phyloP scores from a whole-genome alignment of 2,329 filamentous ascomycete genomes.

The Seiridium unicorne region DNA sequence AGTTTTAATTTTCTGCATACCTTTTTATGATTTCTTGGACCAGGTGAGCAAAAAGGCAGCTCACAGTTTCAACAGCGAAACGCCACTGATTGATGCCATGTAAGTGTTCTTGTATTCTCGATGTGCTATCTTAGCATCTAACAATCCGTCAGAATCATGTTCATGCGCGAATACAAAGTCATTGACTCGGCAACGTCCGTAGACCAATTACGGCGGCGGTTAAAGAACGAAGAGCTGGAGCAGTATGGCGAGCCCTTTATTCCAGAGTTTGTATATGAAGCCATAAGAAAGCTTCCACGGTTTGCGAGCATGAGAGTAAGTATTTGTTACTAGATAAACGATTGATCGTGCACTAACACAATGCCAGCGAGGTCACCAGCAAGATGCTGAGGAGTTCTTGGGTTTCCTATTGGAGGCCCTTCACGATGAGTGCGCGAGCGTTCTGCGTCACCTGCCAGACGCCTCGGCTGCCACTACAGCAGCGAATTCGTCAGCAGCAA shows the following conservation, averaged over 20 bases:
- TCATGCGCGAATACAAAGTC: constrained; percentile 86
- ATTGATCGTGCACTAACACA: constrained; percentile 17
- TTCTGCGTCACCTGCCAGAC: constrained; percentile 58
- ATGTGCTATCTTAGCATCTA: background rate
- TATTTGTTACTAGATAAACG: constrained; percentile 15
- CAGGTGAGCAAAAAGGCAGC: constrained; percentile 79
- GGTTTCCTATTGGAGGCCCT: constrained; percentile 90
- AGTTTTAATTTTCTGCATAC: constrained; percentile 88
- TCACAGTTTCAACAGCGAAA: constrained; percentile 93
- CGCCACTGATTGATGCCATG: constrained; percentile 91
- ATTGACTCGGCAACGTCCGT: constrained; percentile 75
- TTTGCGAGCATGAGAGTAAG: constrained; percentile 90
- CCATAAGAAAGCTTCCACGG: constrained; percentile 79
- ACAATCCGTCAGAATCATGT: constrained; percentile 72
- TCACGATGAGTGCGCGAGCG: constrained; percentile 84
- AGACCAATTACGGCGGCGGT: constrained; percentile 68
- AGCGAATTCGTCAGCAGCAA: constrained; percentile 29
- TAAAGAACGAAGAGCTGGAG: constrained; percentile 84
- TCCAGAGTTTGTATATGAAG: constrained; percentile 93
- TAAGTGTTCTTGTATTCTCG: constrained; percentile 43
- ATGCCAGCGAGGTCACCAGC: constrained; percentile 81
- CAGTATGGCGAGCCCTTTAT: constrained; percentile 89
- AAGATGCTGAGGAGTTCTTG: constrained; percentile 96
- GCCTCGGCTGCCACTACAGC: constrained; percentile 19
- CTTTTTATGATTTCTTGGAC: constrained; percentile 92